Evolutionary conservation across 148 eudicot genomes (phyloP).

Genomic region (Chenopodium album): DNA sequence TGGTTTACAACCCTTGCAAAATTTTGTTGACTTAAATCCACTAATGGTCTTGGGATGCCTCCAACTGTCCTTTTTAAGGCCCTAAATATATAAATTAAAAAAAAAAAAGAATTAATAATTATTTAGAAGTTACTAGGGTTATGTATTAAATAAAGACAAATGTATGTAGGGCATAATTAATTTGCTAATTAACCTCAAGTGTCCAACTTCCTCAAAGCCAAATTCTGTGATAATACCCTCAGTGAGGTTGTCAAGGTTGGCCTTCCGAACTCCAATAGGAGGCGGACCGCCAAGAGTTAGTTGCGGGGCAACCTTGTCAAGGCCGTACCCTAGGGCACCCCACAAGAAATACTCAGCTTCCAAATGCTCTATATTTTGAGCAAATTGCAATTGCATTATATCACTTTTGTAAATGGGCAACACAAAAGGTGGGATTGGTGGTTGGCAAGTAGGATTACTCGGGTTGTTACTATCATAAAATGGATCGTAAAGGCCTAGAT

Average conservation of each 20-base stretch:
- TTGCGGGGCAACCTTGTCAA: constrained; percentile 59
- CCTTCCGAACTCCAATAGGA: constrained; percentile 66
- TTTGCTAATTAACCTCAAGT: constrained; percentile 50
- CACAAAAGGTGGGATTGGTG: constrained; percentile 34
- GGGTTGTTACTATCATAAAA: constrained; percentile 18
- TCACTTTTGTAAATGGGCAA: constrained; percentile 46
- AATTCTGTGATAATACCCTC: constrained; percentile 49
- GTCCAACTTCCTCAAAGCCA: constrained; percentile 72
- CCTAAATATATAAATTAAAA: constrained; percentile 31
- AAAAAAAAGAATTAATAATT: neutral
- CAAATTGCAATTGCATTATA: constrained; percentile 51
- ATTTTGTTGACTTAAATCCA: constrained; percentile 49
- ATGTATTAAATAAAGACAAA: neutral
- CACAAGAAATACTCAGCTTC: constrained; percentile 69
- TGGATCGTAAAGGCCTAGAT: constrained; percentile 24
- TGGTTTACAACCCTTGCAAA: constrained; percentile 50
- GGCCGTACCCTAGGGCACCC: constrained; percentile 63
- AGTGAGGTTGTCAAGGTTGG: constrained; percentile 52
- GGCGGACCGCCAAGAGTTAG: constrained; percentile 68
- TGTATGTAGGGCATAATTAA: neutral
- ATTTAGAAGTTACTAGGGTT: no score
- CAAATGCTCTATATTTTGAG: constrained; percentile 59
- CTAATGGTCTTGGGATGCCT: constrained; percentile 64
- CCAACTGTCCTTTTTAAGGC: constrained; percentile 54
- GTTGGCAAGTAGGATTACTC: constrained; percentile 24